These are phyloP conservation scores for Homolaphlyctis polyrhiza DNA, from an alignment of 371 early-diverging fungal species.

Conservation along the genomic window DNA sequence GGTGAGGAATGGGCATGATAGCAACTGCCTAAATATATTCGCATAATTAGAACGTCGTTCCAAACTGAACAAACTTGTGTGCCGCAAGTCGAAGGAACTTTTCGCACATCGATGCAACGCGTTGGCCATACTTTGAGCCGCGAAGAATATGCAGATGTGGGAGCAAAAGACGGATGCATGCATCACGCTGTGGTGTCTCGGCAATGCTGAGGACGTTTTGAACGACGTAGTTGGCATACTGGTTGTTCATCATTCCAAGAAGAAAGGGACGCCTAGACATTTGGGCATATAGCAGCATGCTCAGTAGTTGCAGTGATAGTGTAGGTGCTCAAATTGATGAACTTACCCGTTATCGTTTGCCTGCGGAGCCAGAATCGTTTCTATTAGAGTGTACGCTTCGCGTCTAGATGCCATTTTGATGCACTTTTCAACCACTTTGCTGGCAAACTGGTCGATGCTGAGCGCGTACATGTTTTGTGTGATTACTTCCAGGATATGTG, in stretches of 20 bases:
- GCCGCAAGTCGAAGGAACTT: slow-evolving; percentile 34
- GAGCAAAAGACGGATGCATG: slow-evolving; percentile 56
- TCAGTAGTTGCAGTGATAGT: no score
- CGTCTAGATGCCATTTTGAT: slow-evolving; percentile 52
- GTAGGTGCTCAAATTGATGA: no score
- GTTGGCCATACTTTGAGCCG: slow-evolving; percentile 73
- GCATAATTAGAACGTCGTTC: no score
- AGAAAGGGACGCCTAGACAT: slow-evolving; percentile 30
- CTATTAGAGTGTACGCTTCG: slow-evolving; percentile 34
- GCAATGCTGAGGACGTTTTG: slow-evolving; percentile 66
- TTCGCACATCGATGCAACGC: slow-evolving; percentile 73
- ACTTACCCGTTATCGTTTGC: slow-evolving; percentile 28
- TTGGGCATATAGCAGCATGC: background rate
- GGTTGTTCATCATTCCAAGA: slow-evolving; percentile 57
- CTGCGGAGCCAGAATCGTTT: slow-evolving; percentile 24
- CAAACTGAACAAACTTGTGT: slow-evolving; percentile 12
- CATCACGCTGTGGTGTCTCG: slow-evolving; percentile 54
- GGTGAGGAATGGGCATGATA: no score
- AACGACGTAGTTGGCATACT: slow-evolving; percentile 69
- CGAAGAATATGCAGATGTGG: slow-evolving; percentile 66
- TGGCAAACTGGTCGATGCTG: slow-evolving; percentile 69
- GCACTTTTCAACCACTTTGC: slow-evolving; percentile 72
- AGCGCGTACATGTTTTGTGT: slow-evolving; percentile 50
- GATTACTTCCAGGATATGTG: slow-evolving; percentile 35
- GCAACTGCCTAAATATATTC: no score